These are phyloP conservation scores for Boletus pseudopeckii DNA, from an alignment of 768 basidiomycete genomes.

Conservation along the genomic window DNA sequence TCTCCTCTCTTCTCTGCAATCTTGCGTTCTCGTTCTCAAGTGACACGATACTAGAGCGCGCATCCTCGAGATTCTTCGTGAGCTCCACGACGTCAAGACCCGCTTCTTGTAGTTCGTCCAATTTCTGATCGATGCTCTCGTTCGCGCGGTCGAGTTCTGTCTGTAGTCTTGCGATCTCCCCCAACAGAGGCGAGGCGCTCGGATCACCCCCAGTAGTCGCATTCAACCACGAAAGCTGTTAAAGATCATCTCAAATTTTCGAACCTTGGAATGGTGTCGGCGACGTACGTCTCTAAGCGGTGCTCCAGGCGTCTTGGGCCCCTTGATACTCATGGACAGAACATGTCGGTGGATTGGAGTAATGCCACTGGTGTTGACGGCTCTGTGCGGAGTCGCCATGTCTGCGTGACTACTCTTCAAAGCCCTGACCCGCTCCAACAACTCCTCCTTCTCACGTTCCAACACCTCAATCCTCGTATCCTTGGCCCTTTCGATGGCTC, in stretches of 20 bases:
- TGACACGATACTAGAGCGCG: conserved; percentile 49
- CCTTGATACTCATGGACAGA: conserved; percentile 61
- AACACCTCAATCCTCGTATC: conserved; percentile 73
- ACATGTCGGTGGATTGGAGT: conserved; percentile 78
- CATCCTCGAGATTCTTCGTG: conserved; percentile 69
- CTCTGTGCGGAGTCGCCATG: conserved; percentile 55
- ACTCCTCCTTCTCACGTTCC: conserved; percentile 72
- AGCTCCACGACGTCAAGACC: conserved; percentile 72
- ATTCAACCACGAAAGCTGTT: conserved; percentile 72
- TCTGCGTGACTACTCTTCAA: conserved; percentile 52
- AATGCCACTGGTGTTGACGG: conserved; percentile 53
- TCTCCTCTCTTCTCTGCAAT: conserved; percentile 64
- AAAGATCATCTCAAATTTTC: not conserved
- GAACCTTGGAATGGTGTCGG: not conserved
- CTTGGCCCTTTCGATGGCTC: conserved; percentile 74
- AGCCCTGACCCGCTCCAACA: conserved; percentile 65
- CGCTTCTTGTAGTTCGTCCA: conserved; percentile 80
- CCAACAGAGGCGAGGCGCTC: conserved; percentile 58
- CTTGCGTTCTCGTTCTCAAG: conserved; percentile 71
- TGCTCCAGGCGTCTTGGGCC: conserved; percentile 75
- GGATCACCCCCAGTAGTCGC: conserved; percentile 51
- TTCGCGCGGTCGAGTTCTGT: conserved; percentile 76
- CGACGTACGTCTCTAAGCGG: conserved; percentile 70
- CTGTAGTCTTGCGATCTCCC: conserved; percentile 71
- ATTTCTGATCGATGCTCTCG: conserved; percentile 82